A percentile compares a stretch with the other conserved stretches of the same genome.
phyloP scores from a whole-genome alignment of 31 red algal species.

The Endocladia muricata region DNA sequence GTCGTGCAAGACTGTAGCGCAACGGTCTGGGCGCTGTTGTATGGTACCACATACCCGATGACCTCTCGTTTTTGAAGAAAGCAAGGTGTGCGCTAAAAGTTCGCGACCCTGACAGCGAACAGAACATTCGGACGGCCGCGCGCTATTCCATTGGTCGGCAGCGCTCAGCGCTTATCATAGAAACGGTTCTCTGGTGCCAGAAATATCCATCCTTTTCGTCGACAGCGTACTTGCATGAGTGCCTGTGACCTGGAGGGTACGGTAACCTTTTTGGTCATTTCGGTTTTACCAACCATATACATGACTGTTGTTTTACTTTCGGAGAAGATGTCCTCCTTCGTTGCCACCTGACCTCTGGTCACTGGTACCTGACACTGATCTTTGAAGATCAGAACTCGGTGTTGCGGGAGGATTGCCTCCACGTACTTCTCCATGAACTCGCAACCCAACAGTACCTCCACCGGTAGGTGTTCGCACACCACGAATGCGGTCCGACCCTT shows the following conservation, averaged over 20 bases:
- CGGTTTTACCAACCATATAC: background rate
- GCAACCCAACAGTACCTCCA: background rate
- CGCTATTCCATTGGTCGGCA: background rate
- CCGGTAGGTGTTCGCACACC: background rate
- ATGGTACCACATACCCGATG: background rate
- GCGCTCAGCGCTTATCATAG: background rate
- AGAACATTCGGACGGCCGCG: background rate
- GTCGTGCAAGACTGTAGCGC: background rate
- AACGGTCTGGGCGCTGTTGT: background rate
- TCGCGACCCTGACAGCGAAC: background rate
- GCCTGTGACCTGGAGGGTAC: background rate
- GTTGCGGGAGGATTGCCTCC: background rate
- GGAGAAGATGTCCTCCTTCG: background rate
- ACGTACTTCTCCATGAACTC: background rate
- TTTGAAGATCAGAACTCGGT: background rate
- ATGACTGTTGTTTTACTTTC: background rate
- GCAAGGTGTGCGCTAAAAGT: background rate
- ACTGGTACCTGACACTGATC: background rate
- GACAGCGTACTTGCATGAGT: background rate
- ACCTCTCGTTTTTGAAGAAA: background rate
- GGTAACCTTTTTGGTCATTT: background rate
- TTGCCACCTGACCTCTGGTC: background rate
- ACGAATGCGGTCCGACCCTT: background rate
- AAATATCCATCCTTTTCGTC: background rate
- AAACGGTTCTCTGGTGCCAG: background rate